Evolutionary conservation across 2,329 filamentous ascomycete species (phyloP).

Genomic region (Pseudonectria buxi): DNA sequence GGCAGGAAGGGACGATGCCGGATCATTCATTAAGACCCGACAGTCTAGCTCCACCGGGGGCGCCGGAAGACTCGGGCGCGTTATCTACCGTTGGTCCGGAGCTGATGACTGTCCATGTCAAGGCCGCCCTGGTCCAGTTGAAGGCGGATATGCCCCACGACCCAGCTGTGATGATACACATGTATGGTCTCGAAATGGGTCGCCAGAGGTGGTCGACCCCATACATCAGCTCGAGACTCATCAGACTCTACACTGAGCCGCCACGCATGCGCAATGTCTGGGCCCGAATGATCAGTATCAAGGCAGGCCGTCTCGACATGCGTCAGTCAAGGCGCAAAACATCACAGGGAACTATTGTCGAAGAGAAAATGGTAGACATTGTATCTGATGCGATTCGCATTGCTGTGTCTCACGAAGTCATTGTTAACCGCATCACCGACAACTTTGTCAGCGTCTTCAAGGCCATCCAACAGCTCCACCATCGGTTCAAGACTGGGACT

Average conservation of each 20-base stretch:
- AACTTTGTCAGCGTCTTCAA: constrained; percentile 86
- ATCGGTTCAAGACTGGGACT: constrained; percentile 81
- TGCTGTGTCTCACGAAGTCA: constrained; percentile 83
- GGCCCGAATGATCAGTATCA: constrained; percentile 81
- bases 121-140: constrained; percentile 73
- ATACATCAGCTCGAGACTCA: constrained; percentile 68
- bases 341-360: constrained; percentile 47
- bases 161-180: constrained; percentile 83
- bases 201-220: constrained; percentile 83
- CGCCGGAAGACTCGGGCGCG: constrained; percentile 25
- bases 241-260: constrained; percentile 81
- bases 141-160: constrained; percentile 86
- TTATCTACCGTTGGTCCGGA: constrained; percentile 43
- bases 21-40: constrained; percentile 18
- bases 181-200: constrained; percentile 76
- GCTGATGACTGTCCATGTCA: constrained; percentile 74
- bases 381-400: constrained; percentile 79
- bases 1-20: constrained; percentile 23
- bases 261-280: constrained; percentile 78
- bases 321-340: constrained; percentile 68
- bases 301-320: constrained; percentile 71
- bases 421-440: constrained; percentile 86
- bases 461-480: constrained; percentile 81
- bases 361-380: constrained; percentile 79
- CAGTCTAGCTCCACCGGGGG: constrained; percentile 33